Evolutionary conservation across 2,329 filamentous ascomycete species (phyloP).

Genomic region (Purpureocillium takamizusanense): DNA sequence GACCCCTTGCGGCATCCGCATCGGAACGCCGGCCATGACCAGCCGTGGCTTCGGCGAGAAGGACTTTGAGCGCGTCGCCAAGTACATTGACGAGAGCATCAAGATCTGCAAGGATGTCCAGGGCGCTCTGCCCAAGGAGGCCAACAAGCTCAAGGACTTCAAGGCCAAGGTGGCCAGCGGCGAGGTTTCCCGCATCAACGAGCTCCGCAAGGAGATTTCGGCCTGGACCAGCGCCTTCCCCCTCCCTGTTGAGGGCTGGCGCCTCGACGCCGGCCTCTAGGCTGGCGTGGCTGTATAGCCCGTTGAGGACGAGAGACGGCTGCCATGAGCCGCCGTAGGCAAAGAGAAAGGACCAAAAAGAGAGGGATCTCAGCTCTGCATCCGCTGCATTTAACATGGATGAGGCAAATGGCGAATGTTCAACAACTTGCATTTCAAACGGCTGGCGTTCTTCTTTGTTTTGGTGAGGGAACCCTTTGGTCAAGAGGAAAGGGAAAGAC

Average conservation of each 20-base stretch:
- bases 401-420: conserved; percentile 13
- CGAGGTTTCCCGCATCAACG: conserved; percentile 71
- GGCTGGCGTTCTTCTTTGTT: conserved; percentile 11
- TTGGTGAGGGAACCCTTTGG: conserved; percentile 1
- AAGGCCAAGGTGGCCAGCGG: conserved; percentile 80
- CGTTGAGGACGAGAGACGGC: not conserved
- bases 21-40: conserved; percentile 96
- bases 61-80: conserved; percentile 84
- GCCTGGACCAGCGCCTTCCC: conserved; percentile 85
- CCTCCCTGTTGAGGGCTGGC: conserved; percentile 73
- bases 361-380: conserved; percentile 2
- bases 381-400: conserved; percentile 14
- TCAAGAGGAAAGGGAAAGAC: conserved; percentile 1
- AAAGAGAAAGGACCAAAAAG: conserved; percentile 1
- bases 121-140: conserved; percentile 78
- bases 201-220: conserved; percentile 81
- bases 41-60: conserved; percentile 85
- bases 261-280: conserved; percentile 51
- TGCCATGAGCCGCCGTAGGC: not conserved
- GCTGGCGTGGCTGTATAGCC: not conserved
- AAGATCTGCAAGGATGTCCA: conserved; percentile 87
- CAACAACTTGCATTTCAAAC: conserved; percentile 15
- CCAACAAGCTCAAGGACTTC: conserved; percentile 99
- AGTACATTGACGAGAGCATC: conserved; percentile 83
- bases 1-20: conserved; percentile 88